Evolutionary conservation across 345 rosid genomes (phyloP), one percentile per base, ranked within the genome.

Genomic region (Sisymbrium altissimum): DNA sequence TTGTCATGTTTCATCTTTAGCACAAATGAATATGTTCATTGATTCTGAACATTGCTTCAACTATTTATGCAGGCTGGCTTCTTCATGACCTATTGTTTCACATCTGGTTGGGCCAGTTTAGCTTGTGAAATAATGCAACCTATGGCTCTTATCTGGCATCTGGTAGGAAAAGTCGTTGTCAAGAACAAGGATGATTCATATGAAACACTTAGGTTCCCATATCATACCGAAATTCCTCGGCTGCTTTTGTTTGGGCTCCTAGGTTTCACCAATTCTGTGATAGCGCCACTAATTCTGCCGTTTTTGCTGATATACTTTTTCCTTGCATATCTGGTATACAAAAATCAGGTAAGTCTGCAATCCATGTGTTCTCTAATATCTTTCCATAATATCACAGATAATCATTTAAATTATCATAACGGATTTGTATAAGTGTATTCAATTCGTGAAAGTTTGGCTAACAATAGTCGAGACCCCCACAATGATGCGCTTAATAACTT

Each of bases 51-150:
- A 43, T 45, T 49, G 35, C 73, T 27, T 68, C 30, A 63, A 32
- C 48, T 49, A n/a, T 60, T 64, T 76, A 50, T 81, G 82, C 91
- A 94, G 97, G 96, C 95, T 81, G 79, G 85, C 76, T 94, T 94
- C 86, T 94, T 94, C 84, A 89, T 80, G 85, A 92, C 98, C 17
- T 91, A 91, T 61, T 86, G 89, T 57, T 78, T 91, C 68, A 86
- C 97, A 62, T 91, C 96, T 29, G 97, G 97, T 13, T 91, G 96
- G 97, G 91, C 97, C 15, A 80, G 97, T 79, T 78, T 91, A 70
- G 77, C 96, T 5, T 77, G 84, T 75, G 97, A 91, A 84, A 53
- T 91, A 49, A 83, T 91, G 87, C 97, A 89, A 72, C 86, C 85
- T 45, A 81, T 81, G 69, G 70, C 82, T 60, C 87, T 91, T 59